Percentiles rank a stretch among this genome's conserved stretches.
phyloP scores from a whole-genome alignment of 2,329 filamentous ascomycete genomes.

The Aspergillus sp. region DNA sequence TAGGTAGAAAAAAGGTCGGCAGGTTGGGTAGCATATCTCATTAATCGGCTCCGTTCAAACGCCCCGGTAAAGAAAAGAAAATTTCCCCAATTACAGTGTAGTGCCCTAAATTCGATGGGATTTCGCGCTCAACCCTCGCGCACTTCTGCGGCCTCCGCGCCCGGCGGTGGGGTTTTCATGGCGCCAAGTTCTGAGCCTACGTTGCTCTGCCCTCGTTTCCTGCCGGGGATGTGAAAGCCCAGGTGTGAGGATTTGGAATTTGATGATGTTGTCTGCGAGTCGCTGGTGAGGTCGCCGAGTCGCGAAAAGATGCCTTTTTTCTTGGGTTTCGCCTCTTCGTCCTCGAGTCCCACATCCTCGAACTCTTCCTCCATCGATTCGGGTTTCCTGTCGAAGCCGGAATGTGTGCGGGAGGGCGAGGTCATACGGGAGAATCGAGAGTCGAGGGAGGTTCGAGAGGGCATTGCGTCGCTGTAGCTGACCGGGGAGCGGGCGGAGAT shows the following conservation, averaged over 20 bases:
- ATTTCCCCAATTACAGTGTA: background rate
- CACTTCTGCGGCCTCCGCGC: constrained; percentile 15
- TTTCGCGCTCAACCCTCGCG: constrained; percentile 16
- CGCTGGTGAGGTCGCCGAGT: constrained; percentile 62
- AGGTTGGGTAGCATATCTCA: background rate
- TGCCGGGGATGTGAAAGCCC: constrained; percentile 67
- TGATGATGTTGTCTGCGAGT: constrained; percentile 29
- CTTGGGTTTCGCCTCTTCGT: constrained; percentile 66
- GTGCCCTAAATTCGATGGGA: background rate
- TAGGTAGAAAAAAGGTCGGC: background rate
- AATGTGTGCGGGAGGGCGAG: constrained; percentile 61
- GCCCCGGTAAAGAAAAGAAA: background rate
- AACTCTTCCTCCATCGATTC: constrained; percentile 74
- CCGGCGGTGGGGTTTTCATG: constrained; percentile 48
- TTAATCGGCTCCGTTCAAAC: background rate
- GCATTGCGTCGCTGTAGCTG: constrained; percentile 55
- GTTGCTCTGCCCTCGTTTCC: constrained; percentile 70
- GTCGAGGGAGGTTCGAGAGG: constrained; percentile 77
- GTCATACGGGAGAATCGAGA: constrained; percentile 65
- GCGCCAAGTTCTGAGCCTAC: constrained; percentile 69
- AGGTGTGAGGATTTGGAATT: constrained; percentile 46
- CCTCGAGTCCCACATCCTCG: constrained; percentile 84
- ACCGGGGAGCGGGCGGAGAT: constrained; percentile 86
- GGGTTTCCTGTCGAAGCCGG: constrained; percentile 52
- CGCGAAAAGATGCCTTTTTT: constrained; percentile 76